Base-by-base conservation (phyloP, 495 filamentous ascomycete species). In the Rusavskia elegans region DNA sequence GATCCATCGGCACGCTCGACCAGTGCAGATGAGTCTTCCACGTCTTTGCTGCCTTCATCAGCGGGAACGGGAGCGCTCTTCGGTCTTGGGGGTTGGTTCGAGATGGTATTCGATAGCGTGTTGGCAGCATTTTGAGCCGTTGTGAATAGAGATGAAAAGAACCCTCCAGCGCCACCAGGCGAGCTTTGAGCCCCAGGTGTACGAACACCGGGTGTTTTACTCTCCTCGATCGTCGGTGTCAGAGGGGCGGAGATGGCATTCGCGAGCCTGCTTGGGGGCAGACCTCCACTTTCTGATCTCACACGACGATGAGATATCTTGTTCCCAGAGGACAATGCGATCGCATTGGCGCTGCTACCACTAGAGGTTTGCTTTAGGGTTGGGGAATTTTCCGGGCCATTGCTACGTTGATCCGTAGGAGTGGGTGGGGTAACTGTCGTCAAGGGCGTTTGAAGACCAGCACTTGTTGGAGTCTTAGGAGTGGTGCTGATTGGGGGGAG, bases 81-180 rank as follows among this genome's bases (percentile, higher is more conserved):
- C 40, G 60, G 66, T 50, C 62, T 68, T 21, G 68, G 56, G 29
- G 67, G 72, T 1, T 64, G 76, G 55, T 87, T 88, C 11, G 78
- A 64, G 27, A 97, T 85, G 45, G 76, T 89, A 60, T 78, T 95
- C 57, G 77, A 89, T 5, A 99, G 60, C 2, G 80, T 81, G 57
- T 78, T 88, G n/a, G 92, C 90, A 38, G 93, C 90, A 67, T 85
- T 97, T 61, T 97, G 92, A 16, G 90, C 89, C 29, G 82, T 90
- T 30, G 87, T 88, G 59, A 98, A 86, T 61, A 97, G 83, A 16
- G 82, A 85, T 7, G 87, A 90, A 65, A 98, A 98, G 65, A 98
- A 98, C 0, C 89, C 87, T 42, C 71, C 73, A 41, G 59, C 57
- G 11, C 64, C 64, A 8, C 64, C 74, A 11, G 73, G 74, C 52